Evolutionary conservation across 495 filamentous ascomycete genomes (phyloP), one percentile per base, ranked within the genome.

Genomic region (Trichoderma virens): DNA sequence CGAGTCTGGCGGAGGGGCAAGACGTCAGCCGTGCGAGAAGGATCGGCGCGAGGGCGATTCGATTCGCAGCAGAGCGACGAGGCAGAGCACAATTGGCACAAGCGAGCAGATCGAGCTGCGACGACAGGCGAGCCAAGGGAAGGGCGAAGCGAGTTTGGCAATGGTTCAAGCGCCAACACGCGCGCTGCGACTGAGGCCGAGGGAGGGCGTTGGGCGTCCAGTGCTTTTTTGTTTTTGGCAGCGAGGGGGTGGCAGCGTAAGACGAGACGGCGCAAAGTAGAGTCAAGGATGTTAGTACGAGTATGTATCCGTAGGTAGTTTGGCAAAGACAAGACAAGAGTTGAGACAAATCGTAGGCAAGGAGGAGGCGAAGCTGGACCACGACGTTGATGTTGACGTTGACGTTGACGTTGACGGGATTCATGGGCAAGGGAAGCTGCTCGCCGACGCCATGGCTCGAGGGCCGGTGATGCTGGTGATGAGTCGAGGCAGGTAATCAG

Each of bases 1-100:
- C 32, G 28, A 43, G 8, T 8, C 51, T 56, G 51, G 14, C 20
- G 51, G 51, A 56, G 51, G 51, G 51, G 51, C 23, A 56, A 56
- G 51, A 56, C 51, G 51, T 56, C 51, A 56, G 51, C 51, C 51
- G 51, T 56, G 2, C 20, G 51, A 35, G 43, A 56, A 16, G 23
- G 51, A 28, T 27, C 23, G 51, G 51, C 23, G 23, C 23, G 27
- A 27, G 23, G 51, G 51, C 51, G 34, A 35, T 61, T 35, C 20
- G n/a, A n/a, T n/a, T n/a, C n/a, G n/a, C n/a, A 30, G 30, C 20
- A 30, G 31, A 13, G 31, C 9, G 59, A 60, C 4, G 59, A 61
- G 35, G 18, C 28, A 34, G 59, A 35, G 23, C 56, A 34, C 9
- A 35, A 27, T 9, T 8, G 30, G 28, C 7, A 6, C 16, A 39